Evolutionary conservation across 306 rosid species (phyloP), one percentile per base, ranked within the genome.

Genomic region (Lathyrus sativus): DNA sequence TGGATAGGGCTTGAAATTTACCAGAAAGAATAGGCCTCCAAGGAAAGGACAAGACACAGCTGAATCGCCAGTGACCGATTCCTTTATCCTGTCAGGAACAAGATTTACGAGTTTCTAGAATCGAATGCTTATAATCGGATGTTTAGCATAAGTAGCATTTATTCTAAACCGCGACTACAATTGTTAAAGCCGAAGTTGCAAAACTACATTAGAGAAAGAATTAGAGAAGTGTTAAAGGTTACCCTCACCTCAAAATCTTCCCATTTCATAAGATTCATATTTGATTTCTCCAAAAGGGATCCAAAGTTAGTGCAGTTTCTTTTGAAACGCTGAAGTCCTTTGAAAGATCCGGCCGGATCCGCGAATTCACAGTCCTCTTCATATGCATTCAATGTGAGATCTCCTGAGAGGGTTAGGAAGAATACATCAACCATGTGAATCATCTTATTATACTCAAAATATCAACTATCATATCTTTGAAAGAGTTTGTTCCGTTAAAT

Each of bases 11-110:
- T 45, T 60, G 24, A 68, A 57, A 56, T 61, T 7, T 86, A 89
- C 98, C 98, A 63, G 98, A 92, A 56, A 92, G 96, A 84, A 92
- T 90, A 3, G 98, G 96, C 77, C 85, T 88, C 98, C 98, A 90
- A 57, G 98, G 98, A 80, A 92, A 89, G 45, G 91, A 75, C 74
- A 92, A 72, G 69, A 83, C 59, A 59, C 96, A 92, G 41, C 87
- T 89, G 73, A 92, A 92, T 70, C 86, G 68, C 96, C 96, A 89
- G 69, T 89, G 96, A 33, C 96, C 96, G 55, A 92, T 80, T 74
- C 90, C 90, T 75, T 85, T 89, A 60, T 88, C 91, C 96, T 92
- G 88, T 38, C 56, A 71, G 42, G 79, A 78, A 74, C 10, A 29
- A 62, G 15, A 11, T 54, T 14, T 6, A 9, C 37, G 3, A 60